Base-by-base conservation (phyloP, 805 yeast genomes). In the Sporopachydermia lactativora region DNA sequence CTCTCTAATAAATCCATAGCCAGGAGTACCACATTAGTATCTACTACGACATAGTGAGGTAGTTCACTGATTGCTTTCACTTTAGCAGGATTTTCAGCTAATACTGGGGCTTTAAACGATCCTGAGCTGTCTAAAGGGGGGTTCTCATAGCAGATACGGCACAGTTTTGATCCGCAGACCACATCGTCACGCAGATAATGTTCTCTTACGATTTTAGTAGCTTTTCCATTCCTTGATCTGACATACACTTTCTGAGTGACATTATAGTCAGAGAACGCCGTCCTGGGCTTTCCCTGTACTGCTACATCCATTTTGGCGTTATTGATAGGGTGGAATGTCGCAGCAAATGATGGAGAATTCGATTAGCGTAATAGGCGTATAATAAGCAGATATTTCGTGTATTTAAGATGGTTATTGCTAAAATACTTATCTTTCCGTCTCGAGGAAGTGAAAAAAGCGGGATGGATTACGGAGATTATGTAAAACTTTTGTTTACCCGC, bases 121-220 rank as follows among this genome's bases (percentile, higher is more conserved):
- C 89, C 92, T 15, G 68, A 65, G 13, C 89, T 77, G 54, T 78
- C 77, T 4, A 81, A 70, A 37, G 72, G 68, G 11, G 73, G 61
- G 19, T 68, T 63, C 17, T 61, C 60, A 8, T 64, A 60, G 58
- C 99, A 92, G 28, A 52, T 55, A 5, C 60, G 52, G 59, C 98
- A 92, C 1, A 72, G 63, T 47, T 63, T 66, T 2, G 95, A 83
- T 41, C 79, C 75, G 59, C 98, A 92, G 15, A 96, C 95, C 39
- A 92, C 85, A 59, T 92, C 99, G 41, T 73, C 75, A 58, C 98
- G 71, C 43, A 92, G 64, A 55, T 92, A 92, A 59, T 89, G 98
- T 55, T 92, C 99, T 48, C 96, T 70, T 5, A 89, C 95, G 18
- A 92, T 72, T 57, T 92, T 89, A 28, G 86, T 70, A 3, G 96